Conservation (phyloP, 371 early-diverging fungal species). For the Syncephalastrum contaminatum region DNA sequence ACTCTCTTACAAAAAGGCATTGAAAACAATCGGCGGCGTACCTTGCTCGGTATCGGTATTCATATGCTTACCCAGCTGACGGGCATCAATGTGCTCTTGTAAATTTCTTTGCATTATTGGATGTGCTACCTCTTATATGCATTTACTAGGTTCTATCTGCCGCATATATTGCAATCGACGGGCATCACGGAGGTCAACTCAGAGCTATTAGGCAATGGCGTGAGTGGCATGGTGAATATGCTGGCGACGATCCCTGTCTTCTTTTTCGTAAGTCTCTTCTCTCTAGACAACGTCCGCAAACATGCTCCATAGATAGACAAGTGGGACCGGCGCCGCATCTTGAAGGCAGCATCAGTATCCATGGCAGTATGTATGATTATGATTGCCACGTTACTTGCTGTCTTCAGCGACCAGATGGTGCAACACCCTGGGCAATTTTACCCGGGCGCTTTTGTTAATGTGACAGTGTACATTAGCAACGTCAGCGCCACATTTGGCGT, state of each 20-base stretch:
- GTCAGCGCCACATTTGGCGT: slow-evolving; percentile 42
- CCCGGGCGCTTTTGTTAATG: not conserved
- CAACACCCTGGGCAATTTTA: not conserved
- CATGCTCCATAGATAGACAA: slow-evolving; percentile 21
- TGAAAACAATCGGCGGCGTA: slow-evolving; percentile 56
- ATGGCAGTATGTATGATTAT: slow-evolving; percentile 29
- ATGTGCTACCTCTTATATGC: not conserved
- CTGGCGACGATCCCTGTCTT: slow-evolving; percentile 24
- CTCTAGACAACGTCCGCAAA: not conserved
- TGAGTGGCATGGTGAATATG: slow-evolving; percentile 20
- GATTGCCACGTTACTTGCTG: slow-evolving; percentile 31
- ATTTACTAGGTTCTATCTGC: slow-evolving; percentile 51
- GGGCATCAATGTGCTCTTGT: slow-evolving; percentile 77
- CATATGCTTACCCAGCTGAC: slow-evolving; percentile 76
- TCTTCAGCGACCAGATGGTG: slow-evolving; percentile 6
- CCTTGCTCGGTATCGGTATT: slow-evolving; percentile 67
- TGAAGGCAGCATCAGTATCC: slow-evolving; percentile 13
- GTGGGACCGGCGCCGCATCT: slow-evolving; percentile 22
- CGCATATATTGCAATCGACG: slow-evolving; percentile 63
- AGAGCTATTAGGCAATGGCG: slow-evolving; percentile 21
- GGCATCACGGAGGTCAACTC: slow-evolving; percentile 53
- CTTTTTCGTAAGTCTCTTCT: slow-evolving; percentile 19
- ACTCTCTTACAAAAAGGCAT: slow-evolving; percentile 46
- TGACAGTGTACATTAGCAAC: slow-evolving; percentile 21
- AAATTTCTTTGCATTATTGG: slow-evolving; percentile 13